Conservation (phyloP, 352 stramenopile genomes). For the Porosira glacialis region DNA sequence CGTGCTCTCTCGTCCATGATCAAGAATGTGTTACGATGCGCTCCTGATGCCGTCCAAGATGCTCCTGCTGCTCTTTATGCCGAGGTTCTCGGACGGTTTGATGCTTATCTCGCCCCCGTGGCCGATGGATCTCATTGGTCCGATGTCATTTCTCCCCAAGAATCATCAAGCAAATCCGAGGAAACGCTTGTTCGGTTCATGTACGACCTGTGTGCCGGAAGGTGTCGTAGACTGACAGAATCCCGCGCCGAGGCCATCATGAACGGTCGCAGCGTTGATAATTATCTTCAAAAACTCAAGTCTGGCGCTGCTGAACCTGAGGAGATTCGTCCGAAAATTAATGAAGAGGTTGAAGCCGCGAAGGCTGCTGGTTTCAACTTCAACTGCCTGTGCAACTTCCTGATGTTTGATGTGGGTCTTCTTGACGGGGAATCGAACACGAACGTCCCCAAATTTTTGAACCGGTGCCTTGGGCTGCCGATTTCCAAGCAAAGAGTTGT, state of each 20-base stretch:
- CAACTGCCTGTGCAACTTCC: slow-evolving; percentile 24
- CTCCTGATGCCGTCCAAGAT: slow-evolving; percentile 1
- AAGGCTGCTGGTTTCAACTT: slow-evolving; percentile 44
- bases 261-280: too few species aligned
- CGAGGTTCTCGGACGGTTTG: slow-evolving; percentile 25
- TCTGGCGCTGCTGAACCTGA: slow-evolving; percentile 25
- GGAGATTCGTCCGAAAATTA: slow-evolving; percentile 31
- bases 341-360: slow-evolving; percentile 10
- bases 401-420: slow-evolving; percentile 15
- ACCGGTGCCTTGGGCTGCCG: not conserved
- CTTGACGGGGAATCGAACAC: not conserved
- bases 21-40: slow-evolving; percentile 4
- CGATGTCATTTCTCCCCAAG: too few species aligned
- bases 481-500: slow-evolving; percentile 5
- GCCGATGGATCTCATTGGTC: too few species aligned
- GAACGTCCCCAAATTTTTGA: slow-evolving; percentile 27
- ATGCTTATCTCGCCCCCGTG: slow-evolving; percentile 17
- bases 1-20: slow-evolving; percentile 35
- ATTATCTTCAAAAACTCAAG: too few species aligned
- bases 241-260: too few species aligned
- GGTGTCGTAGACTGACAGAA: too few species aligned
- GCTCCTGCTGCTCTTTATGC: slow-evolving; percentile 14
- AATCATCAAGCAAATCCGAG: too few species aligned
- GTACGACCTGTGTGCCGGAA: too few species aligned
- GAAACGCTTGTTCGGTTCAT: too few species aligned